Evolutionary conservation across 371 early-diverging fungal genomes (phyloP).

Genomic region (Mucor indicus): DNA sequence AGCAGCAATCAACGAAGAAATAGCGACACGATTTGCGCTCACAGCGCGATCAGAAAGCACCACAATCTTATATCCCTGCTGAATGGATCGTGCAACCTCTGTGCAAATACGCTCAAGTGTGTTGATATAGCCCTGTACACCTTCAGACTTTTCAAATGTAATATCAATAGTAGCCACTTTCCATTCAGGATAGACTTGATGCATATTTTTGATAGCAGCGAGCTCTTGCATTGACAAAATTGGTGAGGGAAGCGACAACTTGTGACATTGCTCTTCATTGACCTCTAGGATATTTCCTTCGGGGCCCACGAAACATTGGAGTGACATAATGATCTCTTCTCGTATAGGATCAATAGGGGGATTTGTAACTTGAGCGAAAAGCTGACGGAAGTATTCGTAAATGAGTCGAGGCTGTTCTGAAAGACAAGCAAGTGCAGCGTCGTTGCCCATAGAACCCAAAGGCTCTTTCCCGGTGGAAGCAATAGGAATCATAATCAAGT

Average conservation of each 20-base stretch:
- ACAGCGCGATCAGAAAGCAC: conserved; percentile 80
- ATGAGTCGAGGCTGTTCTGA: conserved; percentile 82
- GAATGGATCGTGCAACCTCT: conserved; percentile 74
- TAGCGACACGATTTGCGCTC: conserved; percentile 67
- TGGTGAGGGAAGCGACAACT: conserved; percentile 79
- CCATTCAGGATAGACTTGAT: conserved; percentile 66
- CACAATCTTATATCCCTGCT: conserved; percentile 72
- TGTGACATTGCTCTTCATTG: conserved; percentile 70
- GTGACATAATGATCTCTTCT: conserved; percentile 95
- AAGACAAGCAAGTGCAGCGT: conserved; percentile 91
- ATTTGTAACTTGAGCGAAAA: conserved; percentile 97
- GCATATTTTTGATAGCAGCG: conserved; percentile 69
- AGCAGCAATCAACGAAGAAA: conserved; percentile 81
- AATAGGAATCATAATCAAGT: conserved; percentile 89
- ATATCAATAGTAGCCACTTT: conserved; percentile 83
- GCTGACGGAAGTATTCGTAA: conserved; percentile 95
- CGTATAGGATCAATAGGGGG: conserved; percentile 98
- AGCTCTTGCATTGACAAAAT: conserved; percentile 82
- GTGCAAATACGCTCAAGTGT: conserved; percentile 85
- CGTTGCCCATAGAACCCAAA: conserved; percentile 97
- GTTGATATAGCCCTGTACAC: conserved; percentile 70
- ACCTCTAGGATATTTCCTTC: conserved; percentile 92
- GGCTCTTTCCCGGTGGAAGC: conserved; percentile 86
- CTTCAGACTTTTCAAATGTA: conserved; percentile 74
- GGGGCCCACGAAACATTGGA: conserved; percentile 94